These are phyloP conservation scores for Noccaea caerulescens DNA, from an alignment of 345 rosid species.

Conservation along the genomic window DNA sequence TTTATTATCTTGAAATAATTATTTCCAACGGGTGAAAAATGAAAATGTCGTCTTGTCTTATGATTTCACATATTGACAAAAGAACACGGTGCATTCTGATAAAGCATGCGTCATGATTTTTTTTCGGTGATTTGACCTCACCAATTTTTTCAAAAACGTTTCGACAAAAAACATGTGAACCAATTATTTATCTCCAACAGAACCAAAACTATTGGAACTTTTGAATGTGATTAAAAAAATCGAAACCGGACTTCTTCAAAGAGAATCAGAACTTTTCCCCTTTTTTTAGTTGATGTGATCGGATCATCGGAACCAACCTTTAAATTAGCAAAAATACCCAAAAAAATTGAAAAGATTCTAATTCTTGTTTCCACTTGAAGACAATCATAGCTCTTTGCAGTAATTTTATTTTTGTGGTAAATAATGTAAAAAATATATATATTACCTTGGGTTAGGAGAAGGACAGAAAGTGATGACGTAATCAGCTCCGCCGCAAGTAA, in stretches of 20 bases:
- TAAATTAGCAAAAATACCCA: not conserved
- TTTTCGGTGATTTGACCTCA: conserved; percentile 39
- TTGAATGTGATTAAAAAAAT: conserved; percentile 10
- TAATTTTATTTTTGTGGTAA: not conserved
- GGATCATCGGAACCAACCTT: conserved; percentile 3
- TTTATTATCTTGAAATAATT: conserved; percentile 17
- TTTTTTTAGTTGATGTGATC: conserved; percentile 3
- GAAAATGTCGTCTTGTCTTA: conserved; percentile 31
- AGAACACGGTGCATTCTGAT: conserved; percentile 3
- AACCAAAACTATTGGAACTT: not conserved
- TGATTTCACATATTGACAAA: conserved; percentile 41
- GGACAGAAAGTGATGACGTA: conserved; percentile 65
- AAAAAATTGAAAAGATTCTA: not conserved
- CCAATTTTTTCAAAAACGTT: conserved; percentile 17
- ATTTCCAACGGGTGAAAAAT: conserved; percentile 34
- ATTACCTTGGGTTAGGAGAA: conserved; percentile 49
- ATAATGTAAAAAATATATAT: not conserved
- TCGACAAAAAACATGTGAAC: not conserved
- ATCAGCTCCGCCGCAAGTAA: conserved; percentile 57
- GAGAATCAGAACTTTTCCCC: conserved; percentile 10
- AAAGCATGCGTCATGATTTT: conserved; percentile 19
- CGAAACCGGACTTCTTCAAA: conserved; percentile 27
- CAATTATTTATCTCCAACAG: conserved; percentile 7
- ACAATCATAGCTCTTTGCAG: not conserved
- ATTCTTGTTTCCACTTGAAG: conserved; percentile 35